These are phyloP conservation scores for Aspergillus flavus DNA, from an alignment of 2,329 filamentous ascomycete species.

Conservation along the genomic window DNA sequence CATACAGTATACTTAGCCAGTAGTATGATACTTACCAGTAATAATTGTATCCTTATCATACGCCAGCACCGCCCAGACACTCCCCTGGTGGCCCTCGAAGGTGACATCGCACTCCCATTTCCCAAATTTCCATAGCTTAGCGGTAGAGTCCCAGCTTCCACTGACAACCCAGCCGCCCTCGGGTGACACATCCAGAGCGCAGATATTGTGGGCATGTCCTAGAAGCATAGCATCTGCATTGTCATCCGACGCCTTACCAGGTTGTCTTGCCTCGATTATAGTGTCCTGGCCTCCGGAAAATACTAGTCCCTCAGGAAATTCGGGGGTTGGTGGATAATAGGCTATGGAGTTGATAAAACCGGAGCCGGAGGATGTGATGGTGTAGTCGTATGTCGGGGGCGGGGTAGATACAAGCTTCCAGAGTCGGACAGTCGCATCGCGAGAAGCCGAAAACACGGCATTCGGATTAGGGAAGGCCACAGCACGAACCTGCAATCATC, in stretches of 20 bases:
- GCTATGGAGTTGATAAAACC: slow-evolving; percentile 87
- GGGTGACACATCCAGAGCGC: slow-evolving; percentile 76
- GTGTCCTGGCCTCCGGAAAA: slow-evolving; percentile 88
- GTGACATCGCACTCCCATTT: slow-evolving; percentile 79
- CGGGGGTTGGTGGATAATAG: slow-evolving; percentile 69
- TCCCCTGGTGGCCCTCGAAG: slow-evolving; percentile 75
- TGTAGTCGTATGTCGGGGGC: slow-evolving; percentile 73
- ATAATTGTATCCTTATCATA: slow-evolving; percentile 79
- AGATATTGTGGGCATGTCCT: slow-evolving; percentile 86
- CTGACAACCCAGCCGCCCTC: slow-evolving; percentile 77
- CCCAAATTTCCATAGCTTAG: slow-evolving; percentile 80
- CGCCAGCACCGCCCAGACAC: slow-evolving; percentile 89
- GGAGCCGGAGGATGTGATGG: slow-evolving; percentile 76
- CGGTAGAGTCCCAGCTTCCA: slow-evolving; percentile 90
- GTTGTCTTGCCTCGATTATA: slow-evolving; percentile 85
- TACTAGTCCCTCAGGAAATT: slow-evolving; percentile 76
- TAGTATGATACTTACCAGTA: slow-evolving; percentile 56
- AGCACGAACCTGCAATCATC: slow-evolving; percentile 71
- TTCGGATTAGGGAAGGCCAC: slow-evolving; percentile 76
- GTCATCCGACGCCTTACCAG: slow-evolving; percentile 66
- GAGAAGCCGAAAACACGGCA: slow-evolving; percentile 78
- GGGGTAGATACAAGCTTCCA: slow-evolving; percentile 72
- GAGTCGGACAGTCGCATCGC: slow-evolving; percentile 85
- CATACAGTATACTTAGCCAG: background rate
- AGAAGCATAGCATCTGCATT: slow-evolving; percentile 84